Evolutionary conservation across 2,329 filamentous ascomycete species (phyloP), one percentile per base, ranked within the genome.

Genomic region (Trichoderma sp.): DNA sequence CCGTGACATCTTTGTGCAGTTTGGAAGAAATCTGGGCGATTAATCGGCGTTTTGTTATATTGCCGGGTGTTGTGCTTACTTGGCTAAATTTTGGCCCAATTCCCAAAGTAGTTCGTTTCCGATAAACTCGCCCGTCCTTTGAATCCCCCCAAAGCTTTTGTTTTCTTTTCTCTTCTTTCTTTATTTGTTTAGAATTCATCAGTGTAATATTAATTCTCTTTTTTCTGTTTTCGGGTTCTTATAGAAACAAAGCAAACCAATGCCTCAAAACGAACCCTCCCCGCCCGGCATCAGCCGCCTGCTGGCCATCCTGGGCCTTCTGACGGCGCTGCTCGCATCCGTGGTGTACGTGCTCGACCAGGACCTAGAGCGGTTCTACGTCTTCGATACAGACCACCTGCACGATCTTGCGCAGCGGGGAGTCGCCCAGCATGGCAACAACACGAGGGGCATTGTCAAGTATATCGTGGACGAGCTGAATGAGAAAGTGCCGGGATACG

Each of bases 381-480:
- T 97, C 83, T 95, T 97, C 84, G 86, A 91, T 72, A 89, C 89
- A 2, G 86, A 88, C 18, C 88, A 94, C 77, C 88, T 97, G 76
- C 91, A 94, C 81, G 88, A 92, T 76, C 85, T 97, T 41, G 89
- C 93, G 12, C 85, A 90, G 83, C 89, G 90, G 77, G 93, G 91
- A 38, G 89, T 97, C 77, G 86, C 85, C 11, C 84, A 88, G 53
- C 91, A 96, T 83, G 94, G 93, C 79, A 93, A 95, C 83, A 89
- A 96, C 86, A 97, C 94, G 16, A 84, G 87, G 75, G 87, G 87
- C 74, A 89, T 95, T 11, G 93, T 95, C 76, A 82, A 88, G 78
- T 91, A 89, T 85, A 95, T 97, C 79, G 91, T 94, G 69, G 81
- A 85, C 76, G 92, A 94, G 85, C 88, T 97, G 74, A 86, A 87